Percentiles rank a stretch among this genome's conserved stretches.
Evolutionary conservation across 2,329 filamentous ascomycete genomes (phyloP).

Genomic region (Aspergillus viridinutans): DNA sequence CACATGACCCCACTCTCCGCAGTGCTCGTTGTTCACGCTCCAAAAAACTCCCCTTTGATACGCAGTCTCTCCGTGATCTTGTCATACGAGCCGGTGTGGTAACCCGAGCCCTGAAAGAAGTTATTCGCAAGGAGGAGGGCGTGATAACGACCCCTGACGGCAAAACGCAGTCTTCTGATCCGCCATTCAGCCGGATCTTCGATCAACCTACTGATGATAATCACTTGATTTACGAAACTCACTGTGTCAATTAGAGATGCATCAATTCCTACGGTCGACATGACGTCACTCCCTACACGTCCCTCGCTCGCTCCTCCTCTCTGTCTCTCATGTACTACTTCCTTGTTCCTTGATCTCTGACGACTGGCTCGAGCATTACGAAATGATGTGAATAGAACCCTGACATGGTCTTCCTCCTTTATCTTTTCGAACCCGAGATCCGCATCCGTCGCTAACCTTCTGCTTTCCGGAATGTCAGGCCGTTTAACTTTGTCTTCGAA

Average conservation of each 20-base stretch:
- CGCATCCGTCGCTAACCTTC: neutral
- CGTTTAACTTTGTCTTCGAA: neutral
- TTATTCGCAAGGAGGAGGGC: conserved; percentile 48
- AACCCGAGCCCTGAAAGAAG: conserved; percentile 47
- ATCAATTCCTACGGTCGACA: conserved; percentile 8
- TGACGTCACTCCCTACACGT: conserved; percentile 7
- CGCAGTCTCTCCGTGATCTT: conserved; percentile 59
- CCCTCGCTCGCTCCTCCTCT: conserved; percentile 8
- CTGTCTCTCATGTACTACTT: conserved; percentile 10
- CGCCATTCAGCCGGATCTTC: conserved; percentile 48
- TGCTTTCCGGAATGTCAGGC: neutral
- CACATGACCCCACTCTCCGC: conserved; percentile 22
- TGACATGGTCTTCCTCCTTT: neutral
- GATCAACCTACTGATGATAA: conserved; percentile 35
- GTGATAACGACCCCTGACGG: conserved; percentile 31
- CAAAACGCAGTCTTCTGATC: conserved; percentile 32
- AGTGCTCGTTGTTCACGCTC: conserved; percentile 25
- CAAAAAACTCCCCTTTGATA: conserved; percentile 62
- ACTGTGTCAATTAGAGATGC: conserved; percentile 21
- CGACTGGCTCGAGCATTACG: conserved; percentile 12
- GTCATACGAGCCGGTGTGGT: conserved; percentile 50
- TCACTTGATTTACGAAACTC: conserved; percentile 25
- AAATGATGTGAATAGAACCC: conserved; percentile 10
- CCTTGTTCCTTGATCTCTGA: neutral
- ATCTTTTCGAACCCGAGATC: neutral